Conservation (phyloP, 371 early-diverging fungal species). For the Saksenaea oblongispora region DNA sequence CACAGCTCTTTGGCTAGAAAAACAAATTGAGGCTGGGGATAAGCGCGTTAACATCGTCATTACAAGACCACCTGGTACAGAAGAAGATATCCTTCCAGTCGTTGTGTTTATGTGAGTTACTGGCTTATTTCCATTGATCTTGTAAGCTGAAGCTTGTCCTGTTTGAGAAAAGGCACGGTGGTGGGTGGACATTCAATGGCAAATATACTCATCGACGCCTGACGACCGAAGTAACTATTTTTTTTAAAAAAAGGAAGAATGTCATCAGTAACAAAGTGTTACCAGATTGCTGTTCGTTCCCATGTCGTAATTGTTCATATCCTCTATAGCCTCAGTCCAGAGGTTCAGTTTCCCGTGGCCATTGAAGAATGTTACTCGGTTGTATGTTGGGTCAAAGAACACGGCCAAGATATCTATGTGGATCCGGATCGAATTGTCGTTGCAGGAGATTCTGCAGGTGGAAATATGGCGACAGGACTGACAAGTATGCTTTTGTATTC, state of each 20-base stretch:
- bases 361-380: conserved; percentile 28
- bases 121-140: not conserved
- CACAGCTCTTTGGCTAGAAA: not conserved
- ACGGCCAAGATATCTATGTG: conserved; percentile 10
- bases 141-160: not conserved
- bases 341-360: conserved; percentile 27
- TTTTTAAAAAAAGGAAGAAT: too few species aligned
- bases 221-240: not conserved
- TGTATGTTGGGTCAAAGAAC: conserved; percentile 8
- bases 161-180: not conserved
- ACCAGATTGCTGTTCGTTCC: not conserved
- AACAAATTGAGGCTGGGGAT: not conserved
- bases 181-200: not conserved
- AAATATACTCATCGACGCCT: not conserved
- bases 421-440: conserved; percentile 44
- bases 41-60: not conserved
- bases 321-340: conserved; percentile 20
- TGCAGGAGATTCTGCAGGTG: conserved; percentile 70
- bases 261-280: not conserved
- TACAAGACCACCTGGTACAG: conserved; percentile 7
- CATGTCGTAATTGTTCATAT: conserved; percentile 17
- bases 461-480: conserved; percentile 51
- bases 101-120: conserved; percentile 12
- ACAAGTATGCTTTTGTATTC: conserved; percentile 12
- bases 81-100: conserved; percentile 13